Evolutionary conservation across 2,329 filamentous ascomycete species (phyloP), one percentile per base, ranked within the genome.

Genomic region (Penicillium sp.): DNA sequence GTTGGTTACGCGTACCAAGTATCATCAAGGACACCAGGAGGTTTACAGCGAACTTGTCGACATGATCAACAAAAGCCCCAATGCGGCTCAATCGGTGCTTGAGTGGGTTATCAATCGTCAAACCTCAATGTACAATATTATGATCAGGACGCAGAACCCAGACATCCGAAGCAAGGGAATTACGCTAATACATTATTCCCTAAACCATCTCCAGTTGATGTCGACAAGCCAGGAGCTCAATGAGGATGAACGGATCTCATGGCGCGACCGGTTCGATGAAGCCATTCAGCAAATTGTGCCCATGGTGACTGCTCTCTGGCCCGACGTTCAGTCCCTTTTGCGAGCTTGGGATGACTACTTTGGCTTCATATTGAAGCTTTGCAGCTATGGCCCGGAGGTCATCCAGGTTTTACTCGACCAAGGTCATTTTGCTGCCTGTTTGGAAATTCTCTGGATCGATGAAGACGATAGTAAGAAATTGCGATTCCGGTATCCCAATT

Each of bases 261-360:
- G 66, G 65, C 54, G 67, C 27, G 48, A 58, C 8, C 60, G 65
- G 42, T 72, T 70, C 40, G 52, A 67, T 9, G 55, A 64, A 48
- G 60, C 65, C 9, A 62, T 75, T 42, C 65, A 71, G 45, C 62
- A 58, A 39, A 57, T 75, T 29, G 61, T 85, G 39, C 62, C 65
- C 18, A 73, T 84, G 23, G 77, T 91, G 47, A 74, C 78, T 31
- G 70, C 78, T 23, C 70, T 90, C 4, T 90, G 85, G 82, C 74
- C 80, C 3, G 76, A 73, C n/a, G 84, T 91, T 54, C 84, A 89
- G 56, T 71, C 76, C 3, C 77, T 81, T 44, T 75, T 84, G 29
- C 82, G 86, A 54, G 82, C 88, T 3, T 94, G 90, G 90, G 83
- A 86, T 40, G 89, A 93, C 64, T 87, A 87, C 55, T 93, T 93